Percentiles rank a stretch among this genome's conserved stretches.
These are phyloP conservation scores for Populus hybrid DNA, from an alignment of 441 rosid genomes.

Conservation along the genomic window DNA sequence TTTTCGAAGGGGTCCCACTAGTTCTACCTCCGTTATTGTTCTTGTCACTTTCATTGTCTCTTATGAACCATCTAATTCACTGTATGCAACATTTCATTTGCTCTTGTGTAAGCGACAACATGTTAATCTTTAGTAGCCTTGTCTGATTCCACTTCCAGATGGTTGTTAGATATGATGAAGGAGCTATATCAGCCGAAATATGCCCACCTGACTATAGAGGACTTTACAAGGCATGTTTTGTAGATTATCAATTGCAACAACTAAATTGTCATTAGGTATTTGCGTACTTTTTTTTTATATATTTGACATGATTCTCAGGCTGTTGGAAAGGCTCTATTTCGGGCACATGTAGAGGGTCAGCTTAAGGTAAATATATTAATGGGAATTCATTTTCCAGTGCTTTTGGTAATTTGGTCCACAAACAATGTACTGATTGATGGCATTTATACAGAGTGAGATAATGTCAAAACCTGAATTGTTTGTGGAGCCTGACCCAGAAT, in stretches of 20 bases:
- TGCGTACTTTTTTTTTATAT: constrained; percentile 15
- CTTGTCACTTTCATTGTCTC: neutral
- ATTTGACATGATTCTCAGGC: constrained; percentile 53
- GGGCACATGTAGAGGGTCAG: constrained; percentile 98
- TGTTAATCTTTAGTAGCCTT: constrained; percentile 9
- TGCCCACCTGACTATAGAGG: constrained; percentile 85
- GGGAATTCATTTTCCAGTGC: constrained; percentile 9
- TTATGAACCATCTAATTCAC: neutral
- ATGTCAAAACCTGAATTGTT: constrained; percentile 95
- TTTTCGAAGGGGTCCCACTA: too few relatives aligned
- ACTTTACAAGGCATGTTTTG: constrained; percentile 70
- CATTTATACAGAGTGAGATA: constrained; percentile 73
- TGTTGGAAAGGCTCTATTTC: constrained; percentile 92
- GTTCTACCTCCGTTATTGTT: neutral
- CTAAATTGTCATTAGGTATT: constrained; percentile 6
- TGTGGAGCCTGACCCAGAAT: constrained; percentile 95
- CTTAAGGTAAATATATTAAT: constrained; percentile 62
- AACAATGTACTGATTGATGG: constrained; percentile 18
- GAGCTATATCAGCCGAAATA: constrained; percentile 65
- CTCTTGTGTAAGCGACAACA: neutral
- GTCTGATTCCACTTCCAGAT: constrained; percentile 50
- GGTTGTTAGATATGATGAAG: constrained; percentile 95
- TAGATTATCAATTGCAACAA: constrained; percentile 7
- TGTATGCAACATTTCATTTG: neutral
- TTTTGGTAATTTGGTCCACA: constrained; percentile 3